Conservation (phyloP, 164 flowering plant species). For the Hamamelis virginiana region DNA sequence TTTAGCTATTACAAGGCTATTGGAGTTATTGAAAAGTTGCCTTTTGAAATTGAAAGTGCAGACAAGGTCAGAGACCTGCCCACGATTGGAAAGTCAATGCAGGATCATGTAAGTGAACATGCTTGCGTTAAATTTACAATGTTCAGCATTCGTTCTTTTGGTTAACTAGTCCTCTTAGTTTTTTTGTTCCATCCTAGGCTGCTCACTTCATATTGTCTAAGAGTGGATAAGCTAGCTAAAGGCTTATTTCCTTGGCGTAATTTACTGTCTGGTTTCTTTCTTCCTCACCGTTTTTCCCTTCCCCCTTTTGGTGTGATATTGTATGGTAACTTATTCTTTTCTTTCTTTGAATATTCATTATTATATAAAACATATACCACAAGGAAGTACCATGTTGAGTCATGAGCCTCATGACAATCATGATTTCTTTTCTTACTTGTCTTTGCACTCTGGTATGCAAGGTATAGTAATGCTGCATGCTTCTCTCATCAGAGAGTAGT, state of each 20-base stretch:
- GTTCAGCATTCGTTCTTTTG: background rate
- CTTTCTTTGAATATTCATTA: too few species aligned
- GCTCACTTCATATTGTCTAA: too few species aligned
- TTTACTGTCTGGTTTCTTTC: background rate
- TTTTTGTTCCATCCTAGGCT: background rate
- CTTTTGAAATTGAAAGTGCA: slow-evolving; percentile 74
- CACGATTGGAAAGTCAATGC: slow-evolving; percentile 84
- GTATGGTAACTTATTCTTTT: background rate
- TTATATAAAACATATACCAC: too few species aligned
- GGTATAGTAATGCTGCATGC: slow-evolving; percentile 1
- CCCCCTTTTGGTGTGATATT: background rate
- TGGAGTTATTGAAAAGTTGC: slow-evolving; percentile 82
- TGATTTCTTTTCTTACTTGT: background rate
- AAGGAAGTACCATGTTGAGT: background rate
- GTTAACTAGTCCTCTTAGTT: background rate
- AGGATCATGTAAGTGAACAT: slow-evolving; percentile 75
- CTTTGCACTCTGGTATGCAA: background rate
- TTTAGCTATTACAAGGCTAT: slow-evolving; percentile 95
- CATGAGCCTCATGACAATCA: background rate
- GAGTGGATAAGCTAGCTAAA: too few species aligned
- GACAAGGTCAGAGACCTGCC: slow-evolving; percentile 87
- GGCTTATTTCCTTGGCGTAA: background rate
- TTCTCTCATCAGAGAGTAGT: background rate
- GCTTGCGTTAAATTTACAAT: background rate
- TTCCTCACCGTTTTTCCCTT: background rate